A percentile compares a stretch with the other conserved stretches of the same genome.
Conservation (phyloP, 164 flowering plant genomes). For the Piper betle region DNA sequence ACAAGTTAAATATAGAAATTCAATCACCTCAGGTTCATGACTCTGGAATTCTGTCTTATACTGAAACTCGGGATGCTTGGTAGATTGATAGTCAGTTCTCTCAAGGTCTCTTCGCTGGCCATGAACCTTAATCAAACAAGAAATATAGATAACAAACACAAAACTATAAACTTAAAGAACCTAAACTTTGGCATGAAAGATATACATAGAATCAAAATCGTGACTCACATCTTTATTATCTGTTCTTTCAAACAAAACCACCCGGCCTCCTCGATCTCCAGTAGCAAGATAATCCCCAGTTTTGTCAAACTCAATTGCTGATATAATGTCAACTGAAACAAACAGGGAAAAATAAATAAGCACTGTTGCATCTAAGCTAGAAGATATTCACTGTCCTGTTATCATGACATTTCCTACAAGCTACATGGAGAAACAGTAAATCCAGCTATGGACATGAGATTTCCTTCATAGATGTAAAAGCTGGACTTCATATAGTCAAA, state of each 20-base stretch:
- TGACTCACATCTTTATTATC: conserved; percentile 37
- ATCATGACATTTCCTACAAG: too few relatives aligned
- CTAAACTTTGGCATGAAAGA: too few relatives aligned
- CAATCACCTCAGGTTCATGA: conserved; percentile 76
- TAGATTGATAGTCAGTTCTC: conserved; percentile 35
- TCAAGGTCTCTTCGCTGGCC: conserved; percentile 46
- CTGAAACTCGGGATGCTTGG: conserved; percentile 71
- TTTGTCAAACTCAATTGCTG: conserved; percentile 63
- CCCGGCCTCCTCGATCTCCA: conserved; percentile 73
- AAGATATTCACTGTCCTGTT: too few relatives aligned
- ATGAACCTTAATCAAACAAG: neutral
- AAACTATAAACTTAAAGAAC: too few relatives aligned
- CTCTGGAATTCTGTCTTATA: conserved; percentile 89
- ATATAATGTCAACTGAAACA: conserved; percentile 41
- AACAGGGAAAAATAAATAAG: too few relatives aligned
- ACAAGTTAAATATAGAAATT: conserved; percentile 2
- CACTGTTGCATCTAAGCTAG: too few relatives aligned
- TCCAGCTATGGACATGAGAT: too few relatives aligned
- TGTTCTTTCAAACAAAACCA: conserved; percentile 43
- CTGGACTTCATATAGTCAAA: too few relatives aligned
- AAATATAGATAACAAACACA: neutral
- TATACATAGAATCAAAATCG: too few relatives aligned
- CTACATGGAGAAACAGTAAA: too few relatives aligned
- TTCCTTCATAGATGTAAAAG: too few relatives aligned
- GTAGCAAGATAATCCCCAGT: conserved; percentile 57